Conservation (phyloP, 179 eudicot genomes). For the Carnegiea gigantea region DNA sequence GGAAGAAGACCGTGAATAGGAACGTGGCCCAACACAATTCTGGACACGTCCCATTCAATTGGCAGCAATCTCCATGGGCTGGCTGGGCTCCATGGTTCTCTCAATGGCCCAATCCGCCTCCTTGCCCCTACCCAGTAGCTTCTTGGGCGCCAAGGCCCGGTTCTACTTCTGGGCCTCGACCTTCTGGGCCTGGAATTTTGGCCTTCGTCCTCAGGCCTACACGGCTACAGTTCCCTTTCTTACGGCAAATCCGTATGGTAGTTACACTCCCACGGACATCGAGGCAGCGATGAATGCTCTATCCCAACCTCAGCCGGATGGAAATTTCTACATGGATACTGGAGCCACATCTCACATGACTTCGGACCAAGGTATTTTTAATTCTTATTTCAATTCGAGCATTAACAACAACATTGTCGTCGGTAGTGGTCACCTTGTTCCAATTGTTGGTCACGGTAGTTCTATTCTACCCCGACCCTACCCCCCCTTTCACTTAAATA, state of each 20-base stretch:
- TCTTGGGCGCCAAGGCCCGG: neutral
- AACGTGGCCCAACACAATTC: no score
- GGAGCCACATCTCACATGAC: no score
- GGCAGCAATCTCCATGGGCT: neutral
- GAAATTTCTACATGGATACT: neutral
- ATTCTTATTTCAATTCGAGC: no score
- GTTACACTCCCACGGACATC: constrained; percentile 1
- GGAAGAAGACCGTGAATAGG: no score
- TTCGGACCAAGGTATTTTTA: no score
- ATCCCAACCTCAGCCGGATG: neutral
- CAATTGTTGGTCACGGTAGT: no score
- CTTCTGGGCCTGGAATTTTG: neutral
- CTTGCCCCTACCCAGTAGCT: neutral
- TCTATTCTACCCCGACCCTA: no score
- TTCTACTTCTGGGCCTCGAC: neutral
- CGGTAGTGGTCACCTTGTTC: no score
- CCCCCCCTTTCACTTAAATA: no score
- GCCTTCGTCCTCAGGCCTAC: neutral
- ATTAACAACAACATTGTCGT: no score
- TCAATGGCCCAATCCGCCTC: neutral
- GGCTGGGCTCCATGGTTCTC: neutral
- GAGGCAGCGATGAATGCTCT: constrained; percentile 8
- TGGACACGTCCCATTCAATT: neutral
- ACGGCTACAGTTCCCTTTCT: neutral
- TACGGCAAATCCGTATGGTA: no score